These are phyloP conservation scores for Dactylellina leptospora DNA, from an alignment of 2,329 filamentous ascomycete genomes.

Conservation along the genomic window DNA sequence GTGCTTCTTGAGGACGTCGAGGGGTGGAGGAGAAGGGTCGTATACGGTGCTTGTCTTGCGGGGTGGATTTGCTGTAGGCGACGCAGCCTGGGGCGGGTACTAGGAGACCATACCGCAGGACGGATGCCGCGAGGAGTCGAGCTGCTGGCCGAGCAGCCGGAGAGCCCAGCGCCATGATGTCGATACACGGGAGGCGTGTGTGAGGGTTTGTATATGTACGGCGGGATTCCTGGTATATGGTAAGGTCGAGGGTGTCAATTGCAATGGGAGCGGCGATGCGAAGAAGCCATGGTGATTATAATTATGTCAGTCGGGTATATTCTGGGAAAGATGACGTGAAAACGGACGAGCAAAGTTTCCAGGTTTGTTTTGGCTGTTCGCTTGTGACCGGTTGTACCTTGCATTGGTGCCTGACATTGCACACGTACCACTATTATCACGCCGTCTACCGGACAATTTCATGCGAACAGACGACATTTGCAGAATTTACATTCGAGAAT, in stretches of 20 bases:
- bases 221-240: too few relatives aligned
- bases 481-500: not conserved
- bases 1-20: slow-evolving; percentile 4
- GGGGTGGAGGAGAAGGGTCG: slow-evolving; percentile 12
- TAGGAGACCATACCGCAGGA: slow-evolving; percentile 46
- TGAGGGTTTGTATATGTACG: not conserved
- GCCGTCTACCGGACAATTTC: not conserved
- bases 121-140: slow-evolving; percentile 40
- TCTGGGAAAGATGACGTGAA: not conserved
- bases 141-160: slow-evolving; percentile 26
- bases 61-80: slow-evolving; percentile 11
- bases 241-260: too few relatives aligned
- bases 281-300: too few relatives aligned
- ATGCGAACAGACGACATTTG: not conserved
- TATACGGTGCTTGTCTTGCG: not conserved
- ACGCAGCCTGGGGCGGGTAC: slow-evolving; percentile 49
- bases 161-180: slow-evolving; percentile 34
- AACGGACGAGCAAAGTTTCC: not conserved
- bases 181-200: not conserved
- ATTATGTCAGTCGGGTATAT: too few relatives aligned
- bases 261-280: too few relatives aligned
- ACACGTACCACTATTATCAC: too few relatives aligned
- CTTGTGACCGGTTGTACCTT: not conserved
- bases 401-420: slow-evolving; percentile 27
- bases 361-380: not conserved